phyloP scores from a whole-genome alignment of 83 land plant species.

The Diphasiastrum complanatum region DNA sequence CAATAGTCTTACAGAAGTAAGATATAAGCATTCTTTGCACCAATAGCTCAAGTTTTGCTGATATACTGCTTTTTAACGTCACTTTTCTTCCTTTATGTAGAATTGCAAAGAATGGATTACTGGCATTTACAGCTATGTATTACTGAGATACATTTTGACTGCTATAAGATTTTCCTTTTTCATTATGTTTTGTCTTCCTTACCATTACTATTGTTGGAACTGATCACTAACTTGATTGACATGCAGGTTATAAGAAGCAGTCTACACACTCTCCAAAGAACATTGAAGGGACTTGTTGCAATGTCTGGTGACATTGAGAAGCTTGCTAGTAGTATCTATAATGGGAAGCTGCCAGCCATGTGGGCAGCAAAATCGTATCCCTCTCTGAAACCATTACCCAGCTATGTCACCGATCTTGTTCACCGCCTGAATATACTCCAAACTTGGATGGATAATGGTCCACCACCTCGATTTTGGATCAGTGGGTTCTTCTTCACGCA shows the following conservation, averaged over 20 bases:
- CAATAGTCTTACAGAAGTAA: conserved; percentile 35
- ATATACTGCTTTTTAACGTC: no score
- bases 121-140: no score
- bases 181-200: no score
- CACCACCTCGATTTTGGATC: conserved; percentile 37
- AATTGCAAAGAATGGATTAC: no score
- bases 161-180: no score
- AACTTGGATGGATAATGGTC: conserved; percentile 36
- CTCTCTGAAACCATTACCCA: conserved; percentile 35
- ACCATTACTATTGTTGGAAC: no score
- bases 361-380: conserved; percentile 38
- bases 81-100: no score
- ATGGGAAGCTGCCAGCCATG: conserved; percentile 27
- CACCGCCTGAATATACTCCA: conserved; percentile 28
- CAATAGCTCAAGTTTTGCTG: no score
- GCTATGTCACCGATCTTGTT: conserved; percentile 28
- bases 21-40: no score
- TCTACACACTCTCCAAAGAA: conserved; percentile 26
- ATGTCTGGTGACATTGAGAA: conserved; percentile 35
- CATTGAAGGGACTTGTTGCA: conserved; percentile 33
- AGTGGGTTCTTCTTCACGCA: conserved; percentile 47
- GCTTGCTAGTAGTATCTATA: conserved; percentile 30
- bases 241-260: conserved; percentile 34
- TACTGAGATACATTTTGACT: no score
- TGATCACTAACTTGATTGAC: no score